phyloP scores from a whole-genome alignment of 371 early-diverging fungal species.

The Mortierella sp. region DNA sequence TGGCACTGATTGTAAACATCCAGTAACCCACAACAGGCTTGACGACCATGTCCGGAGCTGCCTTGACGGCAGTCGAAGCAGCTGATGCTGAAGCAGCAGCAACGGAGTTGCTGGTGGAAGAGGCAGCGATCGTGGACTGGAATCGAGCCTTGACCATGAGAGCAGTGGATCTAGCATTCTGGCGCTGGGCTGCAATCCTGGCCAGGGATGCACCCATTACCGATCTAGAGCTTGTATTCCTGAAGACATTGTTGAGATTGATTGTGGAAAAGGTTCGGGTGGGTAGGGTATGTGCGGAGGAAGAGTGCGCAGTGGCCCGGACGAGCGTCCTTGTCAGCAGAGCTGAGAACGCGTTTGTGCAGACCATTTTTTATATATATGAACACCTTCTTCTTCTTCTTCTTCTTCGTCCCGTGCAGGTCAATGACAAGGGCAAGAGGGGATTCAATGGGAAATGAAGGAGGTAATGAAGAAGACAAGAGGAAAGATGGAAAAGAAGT shows the following conservation, averaged over 20 bases:
- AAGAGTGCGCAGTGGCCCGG: conserved; percentile 31
- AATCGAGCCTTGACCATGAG: conserved; percentile 43
- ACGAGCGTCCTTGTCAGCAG: conserved; percentile 39
- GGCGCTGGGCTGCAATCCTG: not conserved
- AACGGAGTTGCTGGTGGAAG: conserved; percentile 7
- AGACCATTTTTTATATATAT: conserved; percentile 23
- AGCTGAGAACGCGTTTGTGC: conserved; percentile 48
- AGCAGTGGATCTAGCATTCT: conserved; percentile 19
- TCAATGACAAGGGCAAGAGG: not conserved
- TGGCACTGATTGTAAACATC: conserved; percentile 88
- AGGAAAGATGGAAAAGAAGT: not conserved
- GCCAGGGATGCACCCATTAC: conserved; percentile 1
- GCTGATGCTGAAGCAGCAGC: conserved; percentile 18
- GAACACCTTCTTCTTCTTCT: not conserved
- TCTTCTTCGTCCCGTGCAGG: not conserved
- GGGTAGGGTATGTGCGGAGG: conserved; percentile 9
- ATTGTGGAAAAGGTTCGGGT: conserved; percentile 24
- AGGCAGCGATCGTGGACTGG: conserved; percentile 38
- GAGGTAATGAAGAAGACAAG: conserved; percentile 3
- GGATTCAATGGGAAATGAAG: not conserved
- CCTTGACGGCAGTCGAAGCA: conserved; percentile 18
- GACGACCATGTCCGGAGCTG: conserved; percentile 49
- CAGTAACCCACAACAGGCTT: conserved; percentile 91
- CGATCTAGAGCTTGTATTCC: conserved; percentile 1
- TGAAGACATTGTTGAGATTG: conserved; percentile 21